Evolutionary conservation across 202 grass and related monocot genomes (phyloP).

Genomic region (Saccharum hybrid): DNA sequence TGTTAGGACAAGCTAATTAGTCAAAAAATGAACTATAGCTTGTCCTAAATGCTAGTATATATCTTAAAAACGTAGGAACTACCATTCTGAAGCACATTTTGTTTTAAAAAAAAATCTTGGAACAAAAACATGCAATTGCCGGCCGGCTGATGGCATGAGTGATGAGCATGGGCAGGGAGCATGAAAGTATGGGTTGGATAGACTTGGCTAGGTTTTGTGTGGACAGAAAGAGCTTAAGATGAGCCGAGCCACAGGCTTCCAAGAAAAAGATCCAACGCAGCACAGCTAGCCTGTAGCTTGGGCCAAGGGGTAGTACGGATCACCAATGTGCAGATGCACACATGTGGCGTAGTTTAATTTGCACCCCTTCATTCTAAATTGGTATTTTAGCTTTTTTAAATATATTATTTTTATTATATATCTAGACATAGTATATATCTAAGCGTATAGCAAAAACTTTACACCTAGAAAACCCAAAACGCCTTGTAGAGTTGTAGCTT

Average conservation of each 20-base stretch:
- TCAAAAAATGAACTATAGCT: no score
- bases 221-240: not conserved
- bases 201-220: not conserved
- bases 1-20: no score
- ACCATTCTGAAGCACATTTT: not conserved
- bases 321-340: not conserved
- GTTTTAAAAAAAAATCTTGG: not conserved
- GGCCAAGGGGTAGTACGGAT: not conserved
- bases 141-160: not conserved
- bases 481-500: no score
- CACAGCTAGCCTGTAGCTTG: not conserved
- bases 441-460: no score
- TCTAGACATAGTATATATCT: no score
- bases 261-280: not conserved
- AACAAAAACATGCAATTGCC: not conserved
- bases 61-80: no score
- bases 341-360: not conserved
- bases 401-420: no score
- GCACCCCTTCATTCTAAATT: no score
- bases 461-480: no score
- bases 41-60: no score
- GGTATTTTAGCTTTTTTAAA: no score
- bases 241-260: not conserved
- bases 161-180: slow-evolving; percentile 18
- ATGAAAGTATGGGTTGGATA: slow-evolving; percentile 8